Percentiles rank a stretch among this genome's conserved stretches.
phyloP scores from a whole-genome alignment of 306 rosid species.

The Prunus salicina region DNA sequence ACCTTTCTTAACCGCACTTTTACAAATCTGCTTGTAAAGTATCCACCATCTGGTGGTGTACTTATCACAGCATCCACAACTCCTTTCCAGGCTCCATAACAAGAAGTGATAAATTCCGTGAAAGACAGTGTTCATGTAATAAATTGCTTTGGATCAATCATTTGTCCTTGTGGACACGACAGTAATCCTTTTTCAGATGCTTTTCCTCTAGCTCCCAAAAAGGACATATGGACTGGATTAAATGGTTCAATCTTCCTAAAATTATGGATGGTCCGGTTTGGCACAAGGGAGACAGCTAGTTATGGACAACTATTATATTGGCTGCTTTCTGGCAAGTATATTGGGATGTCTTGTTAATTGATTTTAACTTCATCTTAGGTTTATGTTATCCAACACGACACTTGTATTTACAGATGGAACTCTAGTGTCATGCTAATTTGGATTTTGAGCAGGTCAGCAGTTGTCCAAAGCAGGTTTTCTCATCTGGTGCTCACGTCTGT shows the following conservation, averaged over 20 bases:
- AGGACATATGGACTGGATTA: background rate
- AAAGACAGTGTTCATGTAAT: background rate
- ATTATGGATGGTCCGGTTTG: background rate
- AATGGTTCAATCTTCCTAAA: background rate
- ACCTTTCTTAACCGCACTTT: too few relatives aligned
- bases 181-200: background rate
- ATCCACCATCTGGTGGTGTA: conserved; percentile 1
- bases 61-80: conserved; percentile 9
- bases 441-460: conserved; percentile 6
- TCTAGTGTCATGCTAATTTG: background rate
- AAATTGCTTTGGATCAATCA: background rate
- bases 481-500: background rate
- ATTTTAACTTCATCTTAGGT: background rate
- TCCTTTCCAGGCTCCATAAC: conserved; percentile 9
- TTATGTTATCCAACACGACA: background rate
- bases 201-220: background rate
- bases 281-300: conserved; percentile 3
- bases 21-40: background rate
- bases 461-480: background rate
- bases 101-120: background rate
- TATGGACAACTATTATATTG: background rate
- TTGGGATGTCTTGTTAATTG: background rate
- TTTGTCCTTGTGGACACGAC: background rate
- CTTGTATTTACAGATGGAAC: background rate
- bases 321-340: background rate